Conservation (phyloP, 2,329 filamentous ascomycete species). For the Aurifilum marmelostoma region DNA sequence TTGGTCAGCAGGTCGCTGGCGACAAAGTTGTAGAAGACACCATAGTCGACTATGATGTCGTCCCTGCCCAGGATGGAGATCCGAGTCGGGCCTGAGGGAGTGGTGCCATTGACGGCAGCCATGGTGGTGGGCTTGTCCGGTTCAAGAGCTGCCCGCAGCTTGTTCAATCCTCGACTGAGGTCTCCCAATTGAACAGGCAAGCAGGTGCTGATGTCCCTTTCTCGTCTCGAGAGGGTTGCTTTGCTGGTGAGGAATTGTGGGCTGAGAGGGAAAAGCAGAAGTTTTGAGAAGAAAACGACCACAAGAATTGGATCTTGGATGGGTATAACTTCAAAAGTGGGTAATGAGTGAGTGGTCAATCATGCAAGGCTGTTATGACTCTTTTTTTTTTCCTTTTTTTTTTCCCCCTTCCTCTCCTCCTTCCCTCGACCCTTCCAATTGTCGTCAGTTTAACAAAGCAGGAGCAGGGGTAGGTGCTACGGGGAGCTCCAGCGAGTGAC, state of each 20-base stretch:
- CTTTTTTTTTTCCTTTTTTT: not conserved
- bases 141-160: slow-evolving; percentile 24
- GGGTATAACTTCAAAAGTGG: not conserved
- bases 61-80: slow-evolving; percentile 88
- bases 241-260: not conserved
- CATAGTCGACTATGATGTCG: slow-evolving; percentile 89
- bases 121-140: slow-evolving; percentile 28
- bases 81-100: slow-evolving; percentile 48
- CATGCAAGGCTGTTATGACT: not conserved
- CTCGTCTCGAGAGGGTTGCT: not conserved
- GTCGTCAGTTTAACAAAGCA: not conserved
- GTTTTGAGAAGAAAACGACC: not conserved
- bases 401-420: not conserved
- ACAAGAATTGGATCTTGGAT: not conserved
- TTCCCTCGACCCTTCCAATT: not conserved
- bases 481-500: not conserved
- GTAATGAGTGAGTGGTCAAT: not conserved
- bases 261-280: not conserved
- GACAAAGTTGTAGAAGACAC: slow-evolving; percentile 83
- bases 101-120: slow-evolving; percentile 28
- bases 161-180: slow-evolving; percentile 14
- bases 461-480: not conserved
- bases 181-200: slow-evolving; percentile 14
- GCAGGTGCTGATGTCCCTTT: slow-evolving; percentile 7
- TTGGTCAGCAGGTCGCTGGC: slow-evolving; percentile 78